Percentiles rank a stretch among this genome's conserved stretches.
These are phyloP conservation scores for Tetraselmis striata DNA, from an alignment of 139 green algal genomes.

Conservation along the genomic window DNA sequence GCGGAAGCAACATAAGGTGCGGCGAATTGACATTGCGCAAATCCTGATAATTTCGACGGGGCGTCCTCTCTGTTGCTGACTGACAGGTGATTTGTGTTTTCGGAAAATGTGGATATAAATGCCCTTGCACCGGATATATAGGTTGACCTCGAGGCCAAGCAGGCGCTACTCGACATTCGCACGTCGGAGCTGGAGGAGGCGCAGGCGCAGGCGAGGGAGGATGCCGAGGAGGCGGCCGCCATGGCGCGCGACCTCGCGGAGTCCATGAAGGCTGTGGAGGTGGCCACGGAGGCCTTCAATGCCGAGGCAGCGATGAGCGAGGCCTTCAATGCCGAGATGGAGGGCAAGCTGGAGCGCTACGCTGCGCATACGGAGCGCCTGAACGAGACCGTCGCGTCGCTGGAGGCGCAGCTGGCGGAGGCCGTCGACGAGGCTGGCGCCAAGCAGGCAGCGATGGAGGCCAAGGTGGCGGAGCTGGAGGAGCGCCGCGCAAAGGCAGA, in stretches of 20 bases:
- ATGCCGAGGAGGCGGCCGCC: background rate
- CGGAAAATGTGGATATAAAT: too few relatives aligned
- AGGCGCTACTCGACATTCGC: background rate
- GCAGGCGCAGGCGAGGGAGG: too few relatives aligned
- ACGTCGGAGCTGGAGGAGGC: background rate
- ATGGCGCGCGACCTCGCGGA: background rate
- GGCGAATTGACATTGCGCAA: too few relatives aligned
- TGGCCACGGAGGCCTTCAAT: background rate
- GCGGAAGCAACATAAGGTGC: too few relatives aligned
- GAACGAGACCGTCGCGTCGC: background rate
- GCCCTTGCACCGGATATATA: too few relatives aligned
- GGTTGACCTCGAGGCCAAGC: background rate
- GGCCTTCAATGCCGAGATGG: background rate
- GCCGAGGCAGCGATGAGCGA: too few relatives aligned
- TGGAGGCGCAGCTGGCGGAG: background rate
- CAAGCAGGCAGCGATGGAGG: background rate
- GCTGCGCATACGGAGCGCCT: background rate
- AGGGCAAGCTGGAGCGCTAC: background rate
- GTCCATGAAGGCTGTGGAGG: background rate
- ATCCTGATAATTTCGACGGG: too few relatives aligned
- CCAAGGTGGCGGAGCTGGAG: background rate
- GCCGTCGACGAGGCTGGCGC: background rate
- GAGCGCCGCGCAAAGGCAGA: background rate
- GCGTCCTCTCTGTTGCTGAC: too few relatives aligned
- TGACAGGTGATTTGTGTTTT: too few relatives aligned